These are phyloP conservation scores for Apocynum venetum DNA, from an alignment of 257 asterid species.

Conservation along the genomic window DNA sequence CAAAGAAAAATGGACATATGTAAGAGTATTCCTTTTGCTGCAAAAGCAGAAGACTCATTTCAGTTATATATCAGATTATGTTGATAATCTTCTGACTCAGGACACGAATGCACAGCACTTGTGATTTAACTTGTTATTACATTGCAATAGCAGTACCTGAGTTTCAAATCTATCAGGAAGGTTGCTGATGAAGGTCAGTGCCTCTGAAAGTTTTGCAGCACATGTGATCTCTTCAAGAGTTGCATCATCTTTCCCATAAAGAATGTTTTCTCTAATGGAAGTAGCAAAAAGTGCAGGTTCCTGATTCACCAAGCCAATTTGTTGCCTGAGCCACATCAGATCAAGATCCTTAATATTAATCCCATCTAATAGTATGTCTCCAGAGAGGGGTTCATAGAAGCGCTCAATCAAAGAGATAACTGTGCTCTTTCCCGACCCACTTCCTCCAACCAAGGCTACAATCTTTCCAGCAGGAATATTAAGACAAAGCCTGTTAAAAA, in stretches of 20 bases:
- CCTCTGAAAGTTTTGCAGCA: conserved; percentile 85
- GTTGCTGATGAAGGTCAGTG: conserved; percentile 74
- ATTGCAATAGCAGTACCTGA: conserved; percentile 44
- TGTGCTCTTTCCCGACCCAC: conserved; percentile 98
- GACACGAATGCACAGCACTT: neutral
- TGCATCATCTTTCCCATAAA: conserved; percentile 80
- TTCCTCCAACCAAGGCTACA: conserved; percentile 93
- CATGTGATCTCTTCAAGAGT: conserved; percentile 64
- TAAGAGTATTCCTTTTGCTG: neutral
- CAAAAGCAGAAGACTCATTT: neutral
- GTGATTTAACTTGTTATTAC: neutral
- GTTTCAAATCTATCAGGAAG: conserved; percentile 89
- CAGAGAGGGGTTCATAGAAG: conserved; percentile 73
- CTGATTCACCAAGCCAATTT: conserved; percentile 88
- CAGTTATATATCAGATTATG: neutral
- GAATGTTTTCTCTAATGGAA: conserved; percentile 74
- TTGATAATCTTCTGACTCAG: neutral
- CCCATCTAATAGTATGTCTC: conserved; percentile 68
- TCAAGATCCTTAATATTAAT: conserved; percentile 57
- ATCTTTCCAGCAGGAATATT: conserved; percentile 87
- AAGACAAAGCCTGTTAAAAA: conserved; percentile 59
- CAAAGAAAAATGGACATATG: neutral
- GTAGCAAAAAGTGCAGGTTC: conserved; percentile 96
- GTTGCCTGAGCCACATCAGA: conserved; percentile 79
- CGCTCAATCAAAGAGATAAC: conserved; percentile 90